Conservation (phyloP, 2,329 filamentous ascomycete species). For the Colletotrichum neosansevieriae region DNA sequence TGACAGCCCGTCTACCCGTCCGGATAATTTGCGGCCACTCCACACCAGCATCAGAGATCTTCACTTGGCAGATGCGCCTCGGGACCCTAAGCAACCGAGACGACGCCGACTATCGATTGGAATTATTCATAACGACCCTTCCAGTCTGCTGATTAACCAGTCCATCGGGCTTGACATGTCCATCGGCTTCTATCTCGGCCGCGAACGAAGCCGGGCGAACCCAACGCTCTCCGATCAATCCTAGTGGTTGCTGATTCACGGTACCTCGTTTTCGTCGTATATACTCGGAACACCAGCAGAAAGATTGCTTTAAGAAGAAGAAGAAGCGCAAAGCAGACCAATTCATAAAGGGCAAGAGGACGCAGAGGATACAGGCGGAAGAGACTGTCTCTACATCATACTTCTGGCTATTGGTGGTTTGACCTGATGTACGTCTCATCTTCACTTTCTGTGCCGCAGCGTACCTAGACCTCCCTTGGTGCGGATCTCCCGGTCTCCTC, state of each 20-base stretch:
- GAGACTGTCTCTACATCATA: conserved; percentile 3
- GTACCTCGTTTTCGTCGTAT: background rate
- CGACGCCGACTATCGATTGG: conserved; percentile 26
- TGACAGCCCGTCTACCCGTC: conserved; percentile 27
- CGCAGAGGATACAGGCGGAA: background rate
- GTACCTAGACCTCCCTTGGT: conserved; percentile 18
- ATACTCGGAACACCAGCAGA: background rate
- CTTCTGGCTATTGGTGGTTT: background rate
- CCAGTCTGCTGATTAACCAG: background rate
- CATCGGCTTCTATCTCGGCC: conserved; percentile 33
- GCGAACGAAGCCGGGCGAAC: conserved; percentile 20
- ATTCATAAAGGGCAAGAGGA: background rate
- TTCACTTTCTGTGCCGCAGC: conserved; percentile 1
- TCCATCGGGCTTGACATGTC: conserved; percentile 13
- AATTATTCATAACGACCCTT: conserved; percentile 11
- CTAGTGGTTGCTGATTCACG: conserved; percentile 13
- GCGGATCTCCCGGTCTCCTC: conserved; percentile 40
- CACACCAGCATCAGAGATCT: conserved; percentile 39
- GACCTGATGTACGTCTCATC: conserved; percentile 25
- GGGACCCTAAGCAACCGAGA: conserved; percentile 37
- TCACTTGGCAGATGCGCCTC: conserved; percentile 42
- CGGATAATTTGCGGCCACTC: conserved; percentile 39
- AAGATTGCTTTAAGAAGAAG: background rate
- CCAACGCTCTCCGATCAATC: conserved; percentile 17
- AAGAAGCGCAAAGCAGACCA: background rate